These are phyloP conservation scores for Paraphaeosphaeria sporulosa DNA, from an alignment of 2,329 filamentous ascomycete genomes.

Conservation along the genomic window DNA sequence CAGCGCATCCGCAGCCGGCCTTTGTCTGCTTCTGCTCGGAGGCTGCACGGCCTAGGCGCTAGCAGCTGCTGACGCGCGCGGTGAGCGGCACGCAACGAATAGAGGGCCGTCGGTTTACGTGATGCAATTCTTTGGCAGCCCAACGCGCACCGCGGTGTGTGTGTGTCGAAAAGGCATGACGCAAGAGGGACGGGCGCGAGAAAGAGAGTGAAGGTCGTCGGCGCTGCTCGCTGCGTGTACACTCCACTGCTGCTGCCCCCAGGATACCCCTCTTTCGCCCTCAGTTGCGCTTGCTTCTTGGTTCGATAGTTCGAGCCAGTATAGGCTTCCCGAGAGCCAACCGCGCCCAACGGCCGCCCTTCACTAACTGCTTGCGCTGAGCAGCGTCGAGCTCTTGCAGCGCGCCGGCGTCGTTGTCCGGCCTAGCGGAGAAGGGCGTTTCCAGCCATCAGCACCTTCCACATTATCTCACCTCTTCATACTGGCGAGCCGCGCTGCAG, in stretches of 20 bases:
- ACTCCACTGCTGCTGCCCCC: not conserved
- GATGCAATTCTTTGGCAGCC: slow-evolving; percentile 21
- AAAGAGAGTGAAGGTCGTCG: slow-evolving; percentile 4
- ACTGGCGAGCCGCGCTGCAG: slow-evolving; percentile 33
- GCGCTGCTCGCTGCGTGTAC: slow-evolving; percentile 7
- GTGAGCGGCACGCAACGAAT: slow-evolving; percentile 20
- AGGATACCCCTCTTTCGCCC: slow-evolving; percentile 10
- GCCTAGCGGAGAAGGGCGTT: slow-evolving; percentile 32
- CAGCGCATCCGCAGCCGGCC: no score
- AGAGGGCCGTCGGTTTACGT: slow-evolving; percentile 27
- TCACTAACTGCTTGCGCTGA: not conserved
- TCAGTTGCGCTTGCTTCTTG: not conserved
- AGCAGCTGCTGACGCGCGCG: slow-evolving; percentile 1
- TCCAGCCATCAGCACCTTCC: slow-evolving; percentile 32
- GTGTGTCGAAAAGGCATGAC: slow-evolving; percentile 28
- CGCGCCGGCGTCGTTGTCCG: slow-evolving; percentile 30
- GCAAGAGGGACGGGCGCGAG: slow-evolving; percentile 24
- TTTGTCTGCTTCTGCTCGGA: not conserved
- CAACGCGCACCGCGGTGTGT: slow-evolving; percentile 1
- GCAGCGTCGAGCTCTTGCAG: slow-evolving; percentile 22
- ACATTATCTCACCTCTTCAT: slow-evolving; percentile 14
- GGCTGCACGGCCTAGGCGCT: slow-evolving; percentile 10
- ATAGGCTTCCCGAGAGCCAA: slow-evolving; percentile 1
- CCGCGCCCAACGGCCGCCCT: not conserved
- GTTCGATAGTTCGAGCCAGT: not conserved